Evolutionary conservation across 2,329 filamentous ascomycete genomes (phyloP), one percentile per base, ranked within the genome.

Genomic region (Alternaria triticina): DNA sequence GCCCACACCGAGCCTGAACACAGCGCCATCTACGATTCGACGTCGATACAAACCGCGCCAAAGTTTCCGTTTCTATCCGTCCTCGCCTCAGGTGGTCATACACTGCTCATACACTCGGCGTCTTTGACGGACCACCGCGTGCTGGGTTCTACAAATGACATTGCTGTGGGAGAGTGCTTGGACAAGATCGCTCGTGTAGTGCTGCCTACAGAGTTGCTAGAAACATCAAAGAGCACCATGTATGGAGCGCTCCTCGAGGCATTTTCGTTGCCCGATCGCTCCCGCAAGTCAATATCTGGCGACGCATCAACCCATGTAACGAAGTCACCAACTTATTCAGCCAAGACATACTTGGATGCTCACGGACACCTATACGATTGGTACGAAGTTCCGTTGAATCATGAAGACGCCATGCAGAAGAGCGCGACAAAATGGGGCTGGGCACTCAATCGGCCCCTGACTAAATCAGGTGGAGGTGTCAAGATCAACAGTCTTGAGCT

Each of bases 51-150:
- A 17, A 6, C 43, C 6, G 70, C 74, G 11, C 91, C 90, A 0
- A 73, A 80, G 1, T 97, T 96, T 70, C 95, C 96, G 1, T 97
- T 97, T 77, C 83, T 97, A 33, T 94, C 92, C 0, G 85, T 97
- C 6, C 89, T 99, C 51, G 92, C 96, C 15, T 97, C 94, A 0
- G 96, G 96, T 40, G 96, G 96, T 2, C 95, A 99, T 82, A 95
- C 94, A 0, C 88, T 96, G 77, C 88, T 99, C 20, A 88, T 97
- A 44, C 87, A 91, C 73, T 96, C 94, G 8, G 82, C 83, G 43
- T 85, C 85, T 4, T 82, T 96, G 3, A 88, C 85, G 25, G 83
- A 89, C 25, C 95, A 98, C 79, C 82, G 83, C 50, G 88, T 96
- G 62, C 81, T 98, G 25, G 93, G 91, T 17, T 84, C 87, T 15